Base-by-base conservation (phyloP, 306 rosid genomes). In the Pyrus betulifolia region DNA sequence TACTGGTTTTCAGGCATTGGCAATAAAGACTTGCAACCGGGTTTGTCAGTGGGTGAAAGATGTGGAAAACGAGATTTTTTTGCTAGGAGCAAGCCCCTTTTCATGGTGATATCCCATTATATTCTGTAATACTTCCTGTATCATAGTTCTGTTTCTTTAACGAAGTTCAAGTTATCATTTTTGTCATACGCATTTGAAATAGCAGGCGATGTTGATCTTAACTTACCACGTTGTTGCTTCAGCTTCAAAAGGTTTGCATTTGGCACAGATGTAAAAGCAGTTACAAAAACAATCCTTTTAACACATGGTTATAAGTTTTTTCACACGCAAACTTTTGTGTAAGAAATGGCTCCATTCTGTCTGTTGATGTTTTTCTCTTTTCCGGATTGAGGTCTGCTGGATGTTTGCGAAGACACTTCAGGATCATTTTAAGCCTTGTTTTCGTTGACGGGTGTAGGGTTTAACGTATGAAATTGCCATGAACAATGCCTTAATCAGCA, bases 11-110 rank as follows among this genome's bases (percentile, higher is more conserved):
- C 97, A 93, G 98, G 96, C 94, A 22, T 70, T 74, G 88, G 97
- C 98, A 25, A 91, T 93, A 87, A 90, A 87, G 87, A 90, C 90
- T 19, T 93, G 98, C 93, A 93, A 93, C 80, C 90, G 93, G 62
- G 96, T 93, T 75, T 93, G 97, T 80, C 98, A 91, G 80, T 93
- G 98, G 97, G 90, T 91, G 71, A 91, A 93, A 84, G 98, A 93
- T 62, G 96, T 93, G 35, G 98, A 93, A 86, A 90, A 90, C 30
- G 98, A 93, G 85, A 86, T 93, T 60, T 93, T 93, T 84, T 89
- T 93, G 91, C 89, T 90, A 78, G 98, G 98, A 82, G 97, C 93
- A 52, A 91, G 93, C 86, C 98, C 98, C 63, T 91, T 93, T 86
- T 93, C 98, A 74, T 93, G 98, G 98, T 93, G 92, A 93, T 72